Base-by-base conservation (phyloP, 345 rosid species). In the Citrus sp. region DNA sequence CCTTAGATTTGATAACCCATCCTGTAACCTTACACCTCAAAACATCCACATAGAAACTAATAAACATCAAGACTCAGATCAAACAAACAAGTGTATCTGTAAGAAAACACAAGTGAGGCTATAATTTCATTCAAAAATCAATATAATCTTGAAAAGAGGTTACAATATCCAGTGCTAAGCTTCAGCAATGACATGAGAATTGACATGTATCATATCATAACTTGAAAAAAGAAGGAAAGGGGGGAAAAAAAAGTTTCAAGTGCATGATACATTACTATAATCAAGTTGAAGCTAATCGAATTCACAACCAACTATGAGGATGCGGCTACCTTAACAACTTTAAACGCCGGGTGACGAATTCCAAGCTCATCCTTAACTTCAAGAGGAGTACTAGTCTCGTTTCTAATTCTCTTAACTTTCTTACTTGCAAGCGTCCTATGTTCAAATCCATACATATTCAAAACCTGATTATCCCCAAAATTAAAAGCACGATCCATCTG, bases 401-500 rank as follows among this genome's bases (percentile, higher is more conserved):
- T 87, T 62, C 87, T 80, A 16, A 87, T 77, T 67, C 86, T 78
- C 86, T 80, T 87, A 56, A 87, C 89, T 77, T 80, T 73, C 79
- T 84, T 82, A 73, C 89, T 87, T 6, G 80, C 83, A 30, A 86
- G 81, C 1, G 86, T 67, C 68, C 80, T 86, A 49, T 88, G 86
- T 0, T 83, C 83, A 62, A 84, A 89, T 10, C 92, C 92, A 82
- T 89, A 89, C 70, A 89, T 86, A 84, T 86, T 90, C 78, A 89
- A 62, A 67, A 89, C 79, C 72, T 89, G 90, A 82, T 87, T 89
- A 24, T 89, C 92, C 27, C 89, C 92, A 16, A 89, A 89, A 73
- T 89, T 89, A 68, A 87, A 89, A 2, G 92, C 92, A 0, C 92
- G 81, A 76, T 89, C 92, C 92, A 89, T 89, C 86, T 89, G 92